Base-by-base conservation (phyloP, 176 grass and related monocot genomes). In the Phoenix dactylifera region DNA sequence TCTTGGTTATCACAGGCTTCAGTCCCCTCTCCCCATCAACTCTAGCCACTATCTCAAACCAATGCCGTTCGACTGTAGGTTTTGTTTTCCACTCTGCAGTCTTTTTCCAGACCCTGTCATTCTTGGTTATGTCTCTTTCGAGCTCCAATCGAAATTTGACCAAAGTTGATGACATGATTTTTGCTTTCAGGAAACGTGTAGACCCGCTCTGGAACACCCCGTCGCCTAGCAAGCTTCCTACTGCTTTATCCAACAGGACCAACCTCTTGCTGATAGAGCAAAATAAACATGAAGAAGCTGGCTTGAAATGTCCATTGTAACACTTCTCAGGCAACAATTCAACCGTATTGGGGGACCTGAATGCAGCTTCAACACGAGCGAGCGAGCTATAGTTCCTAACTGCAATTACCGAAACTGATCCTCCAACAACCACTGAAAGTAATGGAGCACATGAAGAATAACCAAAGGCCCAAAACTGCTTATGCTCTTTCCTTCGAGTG, bases 121-220 rank as follows among this genome's bases (percentile, higher is more conserved):
- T 75, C 68, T 82, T 72, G 4, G 62, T 78, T 6, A 91, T 19
- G 53, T 85, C 78, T 76, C 79, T 91, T 65, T 88, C 87, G 22
- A 97, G 82, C 67, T 79, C 76, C 67, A 97, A 68, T 1, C 66
- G 71, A 24, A 91, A 88, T 60, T 97, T 91, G 15, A 97, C 67
- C 49, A 85, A 26, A 15, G 61, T 59, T 24, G 59, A 28, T 2
- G 84, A 82, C 20, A 68, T 74, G 30, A 98, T 77, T 68, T 80
- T 88, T 73, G 84, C 84, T 66, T 88, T 66, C 18, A 85, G 59
- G 56, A 86, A 92, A 14, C 70, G 74, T 26, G 88, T 72, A 17
- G 77, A 66, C 39, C 61, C 85, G 16, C 67, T 60, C 9, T 51
- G 51, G 9, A 64, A 72, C 55, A 52, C 73, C 65, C 16, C 67